Base-by-base conservation (phyloP, 1,284 basidiomycete species). In the Malassezia dermatis region DNA sequence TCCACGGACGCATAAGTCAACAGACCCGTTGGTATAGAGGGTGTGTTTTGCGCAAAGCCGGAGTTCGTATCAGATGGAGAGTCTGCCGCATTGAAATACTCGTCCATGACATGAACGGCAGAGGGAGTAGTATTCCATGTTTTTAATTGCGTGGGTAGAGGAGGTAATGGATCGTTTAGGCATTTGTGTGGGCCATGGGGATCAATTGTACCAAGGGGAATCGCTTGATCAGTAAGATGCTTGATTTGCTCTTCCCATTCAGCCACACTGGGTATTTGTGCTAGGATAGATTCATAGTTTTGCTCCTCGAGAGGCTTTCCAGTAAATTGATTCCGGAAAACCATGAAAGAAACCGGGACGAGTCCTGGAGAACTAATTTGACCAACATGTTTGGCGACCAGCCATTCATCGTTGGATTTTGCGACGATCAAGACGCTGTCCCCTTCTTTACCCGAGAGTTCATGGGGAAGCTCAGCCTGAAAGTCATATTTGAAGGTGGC, bases 171-270 rank as follows among this genome's bases (percentile, higher is more conserved):
- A 4, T 30, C 23, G 27, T 32, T 12, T 8, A 32, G 15, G 5
- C 11, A 12, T 31, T 30, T 45, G 2, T 23, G 32, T 8, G 34
- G 23, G 17, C 10, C 13, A 10, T 31, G 15, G 6, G 2, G 4
- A 21, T 51, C 90, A 67, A 96, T 82, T 41, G 88, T 84, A 26
- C 94, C 94, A 3, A 98, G 81, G 2, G 90, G 82, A 69, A 98
- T 98, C 70, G 88, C 89, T 70, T 86, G 90, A 63, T 89, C 88
- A 77, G 95, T 96, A 80, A 96, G 96, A 64, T 82, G 86, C 54
- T 90, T 83, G 78, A 95, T 89, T 50, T 88, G 86, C 70, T 85
- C 84, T 75, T 96, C 96, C 94, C 94, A 99, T 63, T 96, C 91
- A 73, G 96, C 93, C 12, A 98, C 90, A 63, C 84, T 85, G 21